phyloP scores from a whole-genome alignment of 1,284 basidiomycete species.

The Termitomyces sp. region DNA sequence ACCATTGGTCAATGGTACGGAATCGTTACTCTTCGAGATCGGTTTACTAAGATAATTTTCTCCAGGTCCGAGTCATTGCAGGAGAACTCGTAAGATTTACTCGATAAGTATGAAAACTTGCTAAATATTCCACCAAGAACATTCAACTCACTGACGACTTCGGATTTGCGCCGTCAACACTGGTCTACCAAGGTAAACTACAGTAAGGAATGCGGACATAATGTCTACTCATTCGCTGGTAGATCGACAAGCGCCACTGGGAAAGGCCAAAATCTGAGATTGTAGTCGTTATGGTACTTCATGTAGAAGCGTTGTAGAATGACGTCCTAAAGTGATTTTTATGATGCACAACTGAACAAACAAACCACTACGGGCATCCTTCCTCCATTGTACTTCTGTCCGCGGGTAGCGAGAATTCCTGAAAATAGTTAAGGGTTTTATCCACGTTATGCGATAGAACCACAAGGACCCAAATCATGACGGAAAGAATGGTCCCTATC shows the following conservation, averaged over 20 bases:
- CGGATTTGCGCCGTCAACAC: slow-evolving; percentile 77
- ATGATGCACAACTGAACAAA: not conserved
- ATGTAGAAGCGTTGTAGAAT: not conserved
- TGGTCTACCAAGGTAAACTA: slow-evolving; percentile 58
- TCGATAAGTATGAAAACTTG: slow-evolving; percentile 3
- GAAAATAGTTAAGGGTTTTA: not conserved
- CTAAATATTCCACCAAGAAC: slow-evolving; percentile 37
- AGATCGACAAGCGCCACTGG: slow-evolving; percentile 39
- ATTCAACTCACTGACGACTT: slow-evolving; percentile 67
- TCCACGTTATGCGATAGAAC: slow-evolving; percentile 21
- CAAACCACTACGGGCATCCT: slow-evolving; percentile 3
- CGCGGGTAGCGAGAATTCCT: not conserved
- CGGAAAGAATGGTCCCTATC: slow-evolving; percentile 57
- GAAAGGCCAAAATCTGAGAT: slow-evolving; percentile 36
- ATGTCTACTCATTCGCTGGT: slow-evolving; percentile 2
- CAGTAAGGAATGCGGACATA: slow-evolving; percentile 2
- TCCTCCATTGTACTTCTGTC: not conserved
- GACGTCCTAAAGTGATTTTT: not conserved
- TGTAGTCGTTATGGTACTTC: not conserved
- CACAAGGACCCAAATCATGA: slow-evolving; percentile 26
- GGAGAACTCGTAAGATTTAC: slow-evolving; percentile 60
- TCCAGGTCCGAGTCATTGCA: slow-evolving; percentile 70
- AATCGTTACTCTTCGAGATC: not conserved
- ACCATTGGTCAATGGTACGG: slow-evolving; percentile 81
- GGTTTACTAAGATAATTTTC: not conserved